Evolutionary conservation across 495 filamentous ascomycete genomes (phyloP).

Genomic region (Rhypophila decipiens): DNA sequence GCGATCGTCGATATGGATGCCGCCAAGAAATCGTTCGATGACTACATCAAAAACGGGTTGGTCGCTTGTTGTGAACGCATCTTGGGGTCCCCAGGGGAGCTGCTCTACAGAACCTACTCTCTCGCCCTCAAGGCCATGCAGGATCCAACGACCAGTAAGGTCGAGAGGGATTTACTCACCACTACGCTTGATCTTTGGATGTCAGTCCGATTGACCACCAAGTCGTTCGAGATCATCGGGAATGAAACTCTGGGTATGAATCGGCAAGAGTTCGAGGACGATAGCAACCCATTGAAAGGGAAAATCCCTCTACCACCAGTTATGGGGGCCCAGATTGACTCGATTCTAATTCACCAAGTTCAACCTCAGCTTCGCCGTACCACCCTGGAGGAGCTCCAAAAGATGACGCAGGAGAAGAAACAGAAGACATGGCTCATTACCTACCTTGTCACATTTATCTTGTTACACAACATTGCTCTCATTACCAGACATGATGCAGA

Average conservation of each 20-base stretch:
- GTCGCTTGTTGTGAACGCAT: conserved; percentile 34
- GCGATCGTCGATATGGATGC: conserved; percentile 45
- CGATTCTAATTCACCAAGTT: conserved; percentile 50
- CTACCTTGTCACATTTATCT: conserved; percentile 51
- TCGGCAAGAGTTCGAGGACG: conserved; percentile 38
- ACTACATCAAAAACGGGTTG: conserved; percentile 36
- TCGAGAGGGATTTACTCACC: conserved; percentile 37
- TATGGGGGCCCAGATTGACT: conserved; percentile 54
- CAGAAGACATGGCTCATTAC: conserved; percentile 51
- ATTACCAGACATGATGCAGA: conserved; percentile 50
- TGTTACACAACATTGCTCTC: conserved; percentile 53
- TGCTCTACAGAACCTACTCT: conserved; percentile 38
- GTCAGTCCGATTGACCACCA: conserved; percentile 50
- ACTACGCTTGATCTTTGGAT: conserved; percentile 51
- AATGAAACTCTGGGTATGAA: conserved; percentile 48
- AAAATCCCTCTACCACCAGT: conserved; percentile 53
- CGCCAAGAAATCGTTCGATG: conserved; percentile 32
- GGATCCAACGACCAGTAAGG: conserved; percentile 15
- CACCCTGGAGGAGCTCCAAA: conserved; percentile 49
- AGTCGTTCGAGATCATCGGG: conserved; percentile 49
- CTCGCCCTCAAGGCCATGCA: conserved; percentile 31
- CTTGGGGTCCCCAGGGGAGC: conserved; percentile 26
- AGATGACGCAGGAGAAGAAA: conserved; percentile 51
- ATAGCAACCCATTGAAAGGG: conserved; percentile 40
- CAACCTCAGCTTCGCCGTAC: conserved; percentile 47